A percentile compares a stretch with the other conserved stretches of the same genome.
These are phyloP conservation scores for Coemansia sp. DNA, from an alignment of 192 early-diverging fungal species.

Conservation along the genomic window DNA sequence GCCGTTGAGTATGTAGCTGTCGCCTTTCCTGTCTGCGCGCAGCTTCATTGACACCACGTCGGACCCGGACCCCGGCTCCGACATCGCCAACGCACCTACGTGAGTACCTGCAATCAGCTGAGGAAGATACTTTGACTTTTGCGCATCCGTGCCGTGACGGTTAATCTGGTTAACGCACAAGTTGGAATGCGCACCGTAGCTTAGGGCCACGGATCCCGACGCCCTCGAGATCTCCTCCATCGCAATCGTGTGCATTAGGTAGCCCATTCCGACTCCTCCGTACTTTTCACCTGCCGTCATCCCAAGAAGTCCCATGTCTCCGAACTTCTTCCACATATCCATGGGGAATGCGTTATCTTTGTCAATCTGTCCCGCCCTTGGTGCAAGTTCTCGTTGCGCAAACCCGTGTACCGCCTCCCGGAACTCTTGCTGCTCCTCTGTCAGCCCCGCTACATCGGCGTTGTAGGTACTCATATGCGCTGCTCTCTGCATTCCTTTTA, in stretches of 20 bases:
- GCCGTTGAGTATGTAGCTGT: conserved; percentile 82
- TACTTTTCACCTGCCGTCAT: conserved; percentile 86
- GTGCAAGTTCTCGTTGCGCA: conserved; percentile 78
- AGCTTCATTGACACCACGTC: conserved; percentile 93
- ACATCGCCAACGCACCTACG: conserved; percentile 94
- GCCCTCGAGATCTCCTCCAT: conserved; percentile 94
- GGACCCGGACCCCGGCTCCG: conserved; percentile 83
- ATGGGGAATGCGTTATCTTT: conserved; percentile 83
- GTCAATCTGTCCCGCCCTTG: conserved; percentile 80
- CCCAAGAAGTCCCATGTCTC: conserved; percentile 92
- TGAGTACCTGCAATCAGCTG: conserved; percentile 84
- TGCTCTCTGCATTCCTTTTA: background rate
- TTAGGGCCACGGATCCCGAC: conserved; percentile 86
- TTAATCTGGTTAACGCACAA: conserved; percentile 96
- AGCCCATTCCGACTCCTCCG: conserved; percentile 87
- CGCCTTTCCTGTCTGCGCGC: conserved; percentile 78
- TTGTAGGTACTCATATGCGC: conserved; percentile 65
- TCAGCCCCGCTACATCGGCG: conserved; percentile 71
- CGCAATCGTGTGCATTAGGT: conserved; percentile 83
- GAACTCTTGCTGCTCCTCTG: conserved; percentile 71
- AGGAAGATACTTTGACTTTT: conserved; percentile 90
- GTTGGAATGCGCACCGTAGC: conserved; percentile 97
- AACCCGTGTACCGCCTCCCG: conserved; percentile 72
- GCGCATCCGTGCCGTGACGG: conserved; percentile 81
- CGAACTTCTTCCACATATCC: conserved; percentile 98